Evolutionary conservation across 2,329 filamentous ascomycete species (phyloP), one percentile per base, ranked within the genome.

Genomic region (Botrytis paeoniae): DNA sequence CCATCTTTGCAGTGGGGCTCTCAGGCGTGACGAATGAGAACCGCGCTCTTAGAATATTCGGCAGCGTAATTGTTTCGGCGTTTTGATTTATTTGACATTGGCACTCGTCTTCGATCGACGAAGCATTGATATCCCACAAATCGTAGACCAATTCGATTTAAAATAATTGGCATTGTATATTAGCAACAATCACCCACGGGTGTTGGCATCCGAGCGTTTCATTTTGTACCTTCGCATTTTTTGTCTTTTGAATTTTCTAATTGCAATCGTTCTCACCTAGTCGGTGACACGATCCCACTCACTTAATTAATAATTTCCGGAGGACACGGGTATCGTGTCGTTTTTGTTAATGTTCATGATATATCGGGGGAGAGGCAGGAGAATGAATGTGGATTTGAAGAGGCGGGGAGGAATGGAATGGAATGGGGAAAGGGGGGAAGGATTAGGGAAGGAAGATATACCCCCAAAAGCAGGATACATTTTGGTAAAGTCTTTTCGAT

Each of bases 261-360:
- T 54, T 54, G 22, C 45, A 54, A 29, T 68, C 18, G 45, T 41
- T 22, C 25, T 54, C 35, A 54, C 35, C 25, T 22, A 20, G 62
- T 64, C 3, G 48, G 35, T 54, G 64, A 22, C 25, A 39, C 64
- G 64, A 39, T 54, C 18, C 18, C 64, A 41, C 32, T 57, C 45
- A 68, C 45, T 39, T 68, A 68, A 68, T 68, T 57, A 32, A 68
- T 68, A 68, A 68, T 57, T 66, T 68, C 25, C 39, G 37, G 37
- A 68, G 51, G 45, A 35, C 35, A 57, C 41, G 25, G 35, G 12
- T 39, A 8, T 29, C 39, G 45, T 41, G 64, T 54, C 64, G 25
- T 68, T 54, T 39, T 69, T 74, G 69, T 75, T 73, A 76, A 77
- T 76, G 76, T 73, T 76, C 69, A 76, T 73, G 75, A 76, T 73